phyloP scores from a whole-genome alignment of 129 eudicot species.

The Flaveria brownii region DNA sequence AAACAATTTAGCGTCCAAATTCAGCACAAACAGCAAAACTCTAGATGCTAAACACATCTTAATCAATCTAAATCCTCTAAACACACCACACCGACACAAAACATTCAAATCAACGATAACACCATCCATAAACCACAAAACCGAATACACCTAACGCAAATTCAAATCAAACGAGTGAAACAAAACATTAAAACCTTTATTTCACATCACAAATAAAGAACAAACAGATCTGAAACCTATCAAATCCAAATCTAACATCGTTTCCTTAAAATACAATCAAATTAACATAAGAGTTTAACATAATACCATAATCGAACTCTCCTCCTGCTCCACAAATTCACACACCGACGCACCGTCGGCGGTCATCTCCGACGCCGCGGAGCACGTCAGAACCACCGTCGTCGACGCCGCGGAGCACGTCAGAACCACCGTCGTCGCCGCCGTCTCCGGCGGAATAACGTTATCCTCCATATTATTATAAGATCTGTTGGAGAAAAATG shows the following conservation, averaged over 20 bases:
- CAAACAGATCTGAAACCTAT: slow-evolving; percentile 24
- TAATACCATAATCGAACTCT: slow-evolving; percentile 36
- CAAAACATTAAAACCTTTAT: not conserved
- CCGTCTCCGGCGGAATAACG: slow-evolving; percentile 12
- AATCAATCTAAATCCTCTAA: not conserved
- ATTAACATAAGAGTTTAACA: not conserved
- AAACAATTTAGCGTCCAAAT: slow-evolving; percentile 9
- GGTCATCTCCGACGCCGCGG: slow-evolving; percentile 28
- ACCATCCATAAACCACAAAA: not conserved
- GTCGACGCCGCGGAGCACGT: slow-evolving; percentile 7
- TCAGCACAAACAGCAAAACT: not conserved
- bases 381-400: slow-evolving; percentile 23
- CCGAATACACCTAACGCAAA: not conserved
- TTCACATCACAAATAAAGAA: not conserved
- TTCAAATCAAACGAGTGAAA: slow-evolving; percentile 14
- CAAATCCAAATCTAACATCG: slow-evolving; percentile 18
- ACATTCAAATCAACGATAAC: not conserved
- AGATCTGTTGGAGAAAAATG: not conserved
- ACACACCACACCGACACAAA: not conserved
- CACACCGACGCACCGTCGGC: slow-evolving; percentile 12
- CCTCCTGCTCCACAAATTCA: slow-evolving; percentile 37
- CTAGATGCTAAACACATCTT: slow-evolving; percentile 1
- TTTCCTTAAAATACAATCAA: not conserved
- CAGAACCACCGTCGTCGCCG: slow-evolving; percentile 19
- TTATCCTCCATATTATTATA: slow-evolving; percentile 11